Evolutionary conservation across 192 early-diverging fungal species (phyloP), one percentile per base, ranked within the genome.

Genomic region (Cladochytrium replicatum): DNA sequence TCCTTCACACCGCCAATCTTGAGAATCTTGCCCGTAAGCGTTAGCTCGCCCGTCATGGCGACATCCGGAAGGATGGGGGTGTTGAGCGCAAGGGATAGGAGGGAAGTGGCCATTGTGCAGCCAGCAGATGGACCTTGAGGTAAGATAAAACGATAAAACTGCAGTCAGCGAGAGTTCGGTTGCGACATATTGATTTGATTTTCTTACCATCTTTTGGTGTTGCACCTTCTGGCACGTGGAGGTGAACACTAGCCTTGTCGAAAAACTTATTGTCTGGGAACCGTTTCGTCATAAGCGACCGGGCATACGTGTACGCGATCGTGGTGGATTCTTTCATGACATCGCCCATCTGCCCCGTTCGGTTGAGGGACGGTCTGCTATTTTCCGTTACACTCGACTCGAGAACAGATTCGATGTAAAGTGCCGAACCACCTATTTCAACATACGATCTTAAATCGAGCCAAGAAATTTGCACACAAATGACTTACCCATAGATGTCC

Each of bases 41-140:
- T 99, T 37, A 99, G 68, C 69, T 99, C 95, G 50, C 95, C 95
- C 2, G 95, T 99, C 95, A 99, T 99, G 29, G 95, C 90, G 29
- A 94, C 82, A 25, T 90, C 80, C 24, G 79, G 76, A 13, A 76
- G 64, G 2, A 93, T 54, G 1, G 89, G 77, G 39, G 72, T 74
- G 56, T 83, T 74, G n/a, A 93, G 67, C 1, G 91, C 91, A 48
- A 99, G 66, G 9, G 93, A 96, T 45, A 99, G 58, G 17, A 99
- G 68, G 3, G 95, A 85, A 6, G 93, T 93, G 22, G 91, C 80
- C 88, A 99, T 99, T 2, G 93, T 99, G 21, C 84, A 72, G 41
- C 93, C 93, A 6, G 93, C 95, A 26, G 88, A 91, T 2, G 95
- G 93, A 7, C 94, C 83, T 86, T 46, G 32, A 13, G n/a, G 6